These are phyloP conservation scores for Tolypocladium guangdongense DNA, from an alignment of 2,329 filamentous ascomycete genomes.

Conservation along the genomic window DNA sequence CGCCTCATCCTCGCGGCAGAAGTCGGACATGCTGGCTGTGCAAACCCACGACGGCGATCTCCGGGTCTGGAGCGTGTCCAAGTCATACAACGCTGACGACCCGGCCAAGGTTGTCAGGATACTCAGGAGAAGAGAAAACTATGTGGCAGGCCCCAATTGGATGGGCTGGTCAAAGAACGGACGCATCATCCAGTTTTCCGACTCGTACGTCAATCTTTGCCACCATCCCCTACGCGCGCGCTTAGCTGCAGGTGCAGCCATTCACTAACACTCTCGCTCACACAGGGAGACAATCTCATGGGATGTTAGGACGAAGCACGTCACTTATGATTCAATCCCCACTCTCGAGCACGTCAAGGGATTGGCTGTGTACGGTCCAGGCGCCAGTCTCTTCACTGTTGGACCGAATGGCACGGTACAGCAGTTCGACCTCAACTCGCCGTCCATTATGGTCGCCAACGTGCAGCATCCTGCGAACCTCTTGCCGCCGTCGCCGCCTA, in stretches of 20 bases:
- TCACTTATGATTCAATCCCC: conserved; percentile 80
- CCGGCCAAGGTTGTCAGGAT: conserved; percentile 82
- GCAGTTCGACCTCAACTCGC: conserved; percentile 87
- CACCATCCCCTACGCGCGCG: conserved; percentile 31
- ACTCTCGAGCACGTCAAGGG: conserved; percentile 73
- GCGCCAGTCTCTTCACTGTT: conserved; percentile 84
- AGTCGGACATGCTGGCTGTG: conserved; percentile 93
- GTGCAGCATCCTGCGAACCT: conserved; percentile 75
- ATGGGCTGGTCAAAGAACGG: conserved; percentile 98
- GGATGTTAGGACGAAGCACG: conserved; percentile 97
- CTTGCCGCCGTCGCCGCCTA: conserved; percentile 70
- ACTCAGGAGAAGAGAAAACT: conserved; percentile 68
- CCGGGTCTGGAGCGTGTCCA: conserved; percentile 92
- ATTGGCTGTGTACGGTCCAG: conserved; percentile 79
- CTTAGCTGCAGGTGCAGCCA: conserved; percentile 24
- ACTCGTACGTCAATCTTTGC: conserved; percentile 54
- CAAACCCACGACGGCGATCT: conserved; percentile 88
- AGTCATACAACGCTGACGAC: conserved; percentile 59
- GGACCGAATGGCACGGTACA: conserved; percentile 82
- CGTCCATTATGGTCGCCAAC: conserved; percentile 69
- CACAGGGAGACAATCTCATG: conserved; percentile 79
- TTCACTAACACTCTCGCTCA: conserved; percentile 17
- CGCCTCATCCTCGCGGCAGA: conserved; percentile 88
- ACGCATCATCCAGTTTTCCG: conserved; percentile 82
- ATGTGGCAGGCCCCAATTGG: conserved; percentile 74